Conservation (phyloP, 2,329 filamentous ascomycete species). For the Cadophora sp. region DNA sequence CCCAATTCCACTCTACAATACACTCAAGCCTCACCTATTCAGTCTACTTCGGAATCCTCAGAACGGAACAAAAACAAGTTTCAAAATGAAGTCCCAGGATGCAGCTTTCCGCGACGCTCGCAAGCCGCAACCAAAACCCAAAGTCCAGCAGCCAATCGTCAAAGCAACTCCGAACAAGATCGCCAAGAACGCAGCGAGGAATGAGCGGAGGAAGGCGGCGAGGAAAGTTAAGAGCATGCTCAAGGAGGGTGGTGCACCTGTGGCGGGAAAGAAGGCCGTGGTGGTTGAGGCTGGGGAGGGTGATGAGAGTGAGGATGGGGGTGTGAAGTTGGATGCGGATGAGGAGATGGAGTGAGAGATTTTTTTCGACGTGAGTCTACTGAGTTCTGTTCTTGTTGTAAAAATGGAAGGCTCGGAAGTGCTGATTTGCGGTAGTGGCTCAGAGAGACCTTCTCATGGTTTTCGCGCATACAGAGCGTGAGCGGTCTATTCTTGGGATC, state of each 20-base stretch:
- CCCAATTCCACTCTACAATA: neutral
- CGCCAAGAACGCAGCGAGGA: constrained; percentile 11
- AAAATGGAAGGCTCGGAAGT: too few relatives aligned
- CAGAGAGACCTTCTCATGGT: too few relatives aligned
- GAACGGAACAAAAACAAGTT: too few relatives aligned
- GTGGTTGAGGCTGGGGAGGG: neutral
- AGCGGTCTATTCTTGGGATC: too few relatives aligned
- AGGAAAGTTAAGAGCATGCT: constrained; percentile 7
- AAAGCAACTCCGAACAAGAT: constrained; percentile 15
- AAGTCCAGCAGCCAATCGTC: constrained; percentile 2
- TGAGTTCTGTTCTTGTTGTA: neutral
- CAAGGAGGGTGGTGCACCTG: constrained; percentile 7
- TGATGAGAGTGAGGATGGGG: constrained; percentile 12
- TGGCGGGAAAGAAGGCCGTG: neutral
- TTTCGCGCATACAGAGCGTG: too few relatives aligned
- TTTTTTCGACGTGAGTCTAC: neutral
- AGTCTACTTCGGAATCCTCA: too few relatives aligned
- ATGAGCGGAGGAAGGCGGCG: constrained; percentile 12
- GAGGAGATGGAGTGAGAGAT: constrained; percentile 11
- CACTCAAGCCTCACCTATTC: neutral
- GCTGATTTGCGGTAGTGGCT: too few relatives aligned
- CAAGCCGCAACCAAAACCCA: constrained; percentile 12
- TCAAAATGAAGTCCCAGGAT: constrained; percentile 10
- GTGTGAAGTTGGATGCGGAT: constrained; percentile 11
- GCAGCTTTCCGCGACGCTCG: constrained; percentile 15